Evolutionary conservation across 768 basidiomycete genomes (phyloP).

Genomic region (Cystofilobasidium capitatum): DNA sequence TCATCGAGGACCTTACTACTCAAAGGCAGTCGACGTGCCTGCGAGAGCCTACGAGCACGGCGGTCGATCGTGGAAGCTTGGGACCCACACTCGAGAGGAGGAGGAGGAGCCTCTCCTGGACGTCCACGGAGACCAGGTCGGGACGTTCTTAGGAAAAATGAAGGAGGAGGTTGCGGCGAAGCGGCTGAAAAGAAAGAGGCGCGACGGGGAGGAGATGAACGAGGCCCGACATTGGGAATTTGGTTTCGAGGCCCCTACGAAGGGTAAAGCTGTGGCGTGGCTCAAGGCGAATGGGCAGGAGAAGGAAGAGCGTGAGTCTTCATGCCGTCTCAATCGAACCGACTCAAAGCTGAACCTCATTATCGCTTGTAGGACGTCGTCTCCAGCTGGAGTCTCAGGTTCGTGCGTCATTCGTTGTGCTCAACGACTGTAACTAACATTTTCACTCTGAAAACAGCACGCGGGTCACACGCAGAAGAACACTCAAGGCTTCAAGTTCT

Average conservation of each 20-base stretch:
- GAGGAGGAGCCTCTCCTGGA: slow-evolving; percentile 44
- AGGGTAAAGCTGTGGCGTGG: slow-evolving; percentile 51
- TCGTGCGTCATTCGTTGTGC: background rate
- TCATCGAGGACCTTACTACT: slow-evolving; percentile 75
- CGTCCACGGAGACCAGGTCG: slow-evolving; percentile 7
- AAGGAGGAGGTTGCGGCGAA: slow-evolving; percentile 4
- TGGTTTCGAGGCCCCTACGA: slow-evolving; percentile 54
- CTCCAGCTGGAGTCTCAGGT: background rate
- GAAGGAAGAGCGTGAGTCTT: slow-evolving; percentile 16
- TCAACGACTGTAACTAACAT: background rate
- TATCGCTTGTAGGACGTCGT: background rate
- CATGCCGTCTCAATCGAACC: background rate
- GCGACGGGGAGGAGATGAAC: background rate
- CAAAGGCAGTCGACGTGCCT: slow-evolving; percentile 59
- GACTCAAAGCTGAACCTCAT: background rate
- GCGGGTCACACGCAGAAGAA: slow-evolving; percentile 64
- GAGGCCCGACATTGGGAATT: slow-evolving; percentile 56
- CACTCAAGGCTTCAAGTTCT: slow-evolving; percentile 56
- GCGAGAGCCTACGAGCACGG: slow-evolving; percentile 63
- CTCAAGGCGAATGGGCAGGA: slow-evolving; percentile 41
- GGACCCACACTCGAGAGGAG: slow-evolving; percentile 57
- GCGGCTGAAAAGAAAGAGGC: background rate
- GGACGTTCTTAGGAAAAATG: background rate
- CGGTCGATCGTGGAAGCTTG: slow-evolving; percentile 62
- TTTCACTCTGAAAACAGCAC: slow-evolving; percentile 43